Evolutionary conservation across 805 yeast species (phyloP), one percentile per base, ranked within the genome.

Genomic region (Kurtzmaniella cleridarum): DNA sequence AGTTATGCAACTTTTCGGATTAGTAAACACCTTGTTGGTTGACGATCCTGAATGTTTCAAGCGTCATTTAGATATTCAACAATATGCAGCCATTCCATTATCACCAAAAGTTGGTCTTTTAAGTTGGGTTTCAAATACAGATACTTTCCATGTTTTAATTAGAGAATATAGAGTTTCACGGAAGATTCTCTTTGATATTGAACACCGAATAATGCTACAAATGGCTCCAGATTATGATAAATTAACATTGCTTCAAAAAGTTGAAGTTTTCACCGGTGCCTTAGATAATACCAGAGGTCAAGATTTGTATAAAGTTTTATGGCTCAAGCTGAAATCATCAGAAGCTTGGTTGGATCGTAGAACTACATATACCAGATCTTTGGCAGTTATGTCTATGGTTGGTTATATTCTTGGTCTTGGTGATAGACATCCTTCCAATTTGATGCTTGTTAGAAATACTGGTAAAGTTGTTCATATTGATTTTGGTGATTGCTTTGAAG

Each of bases 401-500:
- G 99, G 99, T 1, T 93, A 93, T 59, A 91, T 93, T 39, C 70
- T 93, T 17, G 99, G 99, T 11, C 71, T 93, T 15, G 99, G 99
- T 44, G 99, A 93, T 59, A 78, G 99, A 45, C 99, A 93, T 62
- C 98, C 98, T 20, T 87, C 97, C 24, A 93, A 93, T 55, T 73
- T 93, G 63, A 87, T 93, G 97, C 76, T 93, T 63, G 95, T 91
- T 59, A 71, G 96, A 46, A 77, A 83, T 36, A 88, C 98, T 0
- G 99, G 99, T 44, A 89, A 91, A 54, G 96, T 93, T 37, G 77
- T 93, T 29, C 99, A 93, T 57, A 91, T 93, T 62, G 99, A 93
- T 71, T 93, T 91, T 63, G 99, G 98, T 48, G 99, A 93, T 59
- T 93, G 99, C 75, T 93, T 93, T 55, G 99, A 93, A 59, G 96